Conservation (phyloP, 2,329 filamentous ascomycete genomes). For the Cladophialophora bantiana region DNA sequence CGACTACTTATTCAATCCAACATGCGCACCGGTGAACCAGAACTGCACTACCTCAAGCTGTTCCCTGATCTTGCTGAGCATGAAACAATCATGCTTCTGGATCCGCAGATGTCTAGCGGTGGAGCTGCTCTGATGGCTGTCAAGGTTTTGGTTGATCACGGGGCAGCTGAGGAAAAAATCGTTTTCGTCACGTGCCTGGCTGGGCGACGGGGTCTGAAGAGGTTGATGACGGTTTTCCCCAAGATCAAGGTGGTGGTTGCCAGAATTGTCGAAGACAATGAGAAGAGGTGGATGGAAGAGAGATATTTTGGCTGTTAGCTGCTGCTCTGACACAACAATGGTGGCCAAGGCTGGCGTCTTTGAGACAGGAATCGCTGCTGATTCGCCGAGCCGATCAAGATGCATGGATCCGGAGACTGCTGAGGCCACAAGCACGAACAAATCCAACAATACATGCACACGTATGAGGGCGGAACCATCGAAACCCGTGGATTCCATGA, state of each 20-base stretch:
- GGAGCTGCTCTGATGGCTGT: conserved; percentile 91
- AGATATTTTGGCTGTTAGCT: conserved; percentile 84
- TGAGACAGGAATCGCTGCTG: neutral
- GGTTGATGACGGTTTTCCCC: conserved; percentile 87
- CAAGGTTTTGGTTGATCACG: conserved; percentile 92
- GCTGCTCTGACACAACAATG: neutral
- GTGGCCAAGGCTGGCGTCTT: neutral
- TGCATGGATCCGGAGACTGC: neutral
- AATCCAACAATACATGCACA: neutral
- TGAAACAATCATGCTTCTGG: conserved; percentile 82
- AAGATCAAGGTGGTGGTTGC: conserved; percentile 86
- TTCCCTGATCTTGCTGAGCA: conserved; percentile 75
- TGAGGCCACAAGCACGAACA: neutral
- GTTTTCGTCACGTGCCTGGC: conserved; percentile 94
- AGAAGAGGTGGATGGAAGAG: conserved; percentile 88
- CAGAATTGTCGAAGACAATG: conserved; percentile 78
- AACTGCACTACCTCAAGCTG: conserved; percentile 87
- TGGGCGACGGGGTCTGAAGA: conserved; percentile 80
- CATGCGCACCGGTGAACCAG: conserved; percentile 82
- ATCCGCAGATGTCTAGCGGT: conserved; percentile 93
- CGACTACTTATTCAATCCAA: conserved; percentile 91
- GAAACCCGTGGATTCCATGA: neutral
- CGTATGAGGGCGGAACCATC: neutral
- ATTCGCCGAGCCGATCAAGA: neutral
- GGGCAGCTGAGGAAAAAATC: conserved; percentile 81